Percentiles rank a stretch among this genome's conserved stretches.
These are phyloP conservation scores for Picea mariana DNA, from an alignment of 83 land plant species.

Conservation along the genomic window DNA sequence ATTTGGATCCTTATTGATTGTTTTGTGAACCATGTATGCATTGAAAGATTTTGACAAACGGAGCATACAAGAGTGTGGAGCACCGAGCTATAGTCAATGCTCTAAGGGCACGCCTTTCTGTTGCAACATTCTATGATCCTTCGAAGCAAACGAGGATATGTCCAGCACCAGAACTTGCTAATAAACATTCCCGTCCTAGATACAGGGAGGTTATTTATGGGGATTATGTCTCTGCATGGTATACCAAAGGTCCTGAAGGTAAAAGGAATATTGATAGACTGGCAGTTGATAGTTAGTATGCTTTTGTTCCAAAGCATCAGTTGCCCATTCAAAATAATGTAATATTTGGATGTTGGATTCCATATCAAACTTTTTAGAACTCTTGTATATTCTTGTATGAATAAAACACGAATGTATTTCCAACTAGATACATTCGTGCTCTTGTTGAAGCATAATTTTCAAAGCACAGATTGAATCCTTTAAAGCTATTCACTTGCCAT, in stretches of 20 bases:
- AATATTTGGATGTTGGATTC: no score
- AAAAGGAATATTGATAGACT: conserved; percentile 70
- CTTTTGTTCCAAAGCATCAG: no score
- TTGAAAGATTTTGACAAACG: conserved; percentile 65
- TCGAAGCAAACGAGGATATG: conserved; percentile 53
- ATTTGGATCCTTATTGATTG: background rate
- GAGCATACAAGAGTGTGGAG: conserved; percentile 53
- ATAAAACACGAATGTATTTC: no score
- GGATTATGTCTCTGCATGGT: conserved; percentile 80
- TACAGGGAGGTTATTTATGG: conserved; percentile 60
- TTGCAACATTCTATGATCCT: conserved; percentile 84
- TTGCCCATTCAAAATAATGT: no score
- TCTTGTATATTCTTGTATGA: no score
- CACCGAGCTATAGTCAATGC: conserved; percentile 76
- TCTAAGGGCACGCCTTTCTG: conserved; percentile 48
- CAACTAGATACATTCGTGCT: no score
- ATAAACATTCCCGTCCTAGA: conserved; percentile 22
- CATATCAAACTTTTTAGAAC: no score
- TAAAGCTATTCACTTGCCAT: no score
- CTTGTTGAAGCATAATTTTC: no score
- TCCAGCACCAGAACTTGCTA: conserved; percentile 59
- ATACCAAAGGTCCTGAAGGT: conserved; percentile 76
- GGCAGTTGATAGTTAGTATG: background rate
- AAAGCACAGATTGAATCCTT: no score
- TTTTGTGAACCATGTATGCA: background rate